A percentile compares a stretch with the other conserved stretches of the same genome.
phyloP scores from a whole-genome alignment of 768 basidiomycete species.

The Suillus hirtellus region DNA sequence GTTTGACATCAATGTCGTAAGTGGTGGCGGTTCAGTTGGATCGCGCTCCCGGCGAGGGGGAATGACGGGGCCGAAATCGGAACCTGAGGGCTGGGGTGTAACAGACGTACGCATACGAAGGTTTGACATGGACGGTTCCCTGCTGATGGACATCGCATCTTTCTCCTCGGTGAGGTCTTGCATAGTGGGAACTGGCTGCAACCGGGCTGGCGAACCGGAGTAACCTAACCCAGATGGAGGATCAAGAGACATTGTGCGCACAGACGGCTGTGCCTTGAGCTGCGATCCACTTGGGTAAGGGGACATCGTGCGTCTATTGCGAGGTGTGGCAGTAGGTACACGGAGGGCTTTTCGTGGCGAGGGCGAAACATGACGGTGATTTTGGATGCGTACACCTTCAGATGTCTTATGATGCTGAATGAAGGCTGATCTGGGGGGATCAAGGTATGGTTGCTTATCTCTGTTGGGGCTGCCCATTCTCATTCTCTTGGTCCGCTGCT shows the following conservation, averaged over 20 bases:
- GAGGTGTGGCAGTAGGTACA: slow-evolving; percentile 31
- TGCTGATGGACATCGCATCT: slow-evolving; percentile 26
- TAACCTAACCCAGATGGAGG: slow-evolving; percentile 42
- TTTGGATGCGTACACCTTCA: slow-evolving; percentile 21
- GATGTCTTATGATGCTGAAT: slow-evolving; percentile 23
- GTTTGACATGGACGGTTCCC: slow-evolving; percentile 49
- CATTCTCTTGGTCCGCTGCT: slow-evolving; percentile 49
- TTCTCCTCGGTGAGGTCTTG: slow-evolving; percentile 31
- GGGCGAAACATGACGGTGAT: slow-evolving; percentile 24
- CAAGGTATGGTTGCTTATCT: slow-evolving; percentile 47
- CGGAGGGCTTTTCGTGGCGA: slow-evolving; percentile 33
- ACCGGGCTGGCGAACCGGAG: slow-evolving; percentile 17
- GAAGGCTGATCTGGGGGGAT: slow-evolving; percentile 53
- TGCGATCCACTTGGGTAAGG: slow-evolving; percentile 36
- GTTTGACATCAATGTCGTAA: slow-evolving; percentile 59
- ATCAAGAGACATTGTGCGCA: slow-evolving; percentile 76
- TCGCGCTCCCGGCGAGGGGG: slow-evolving; percentile 46
- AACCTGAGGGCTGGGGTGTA: slow-evolving; percentile 62
- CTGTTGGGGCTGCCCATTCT: slow-evolving; percentile 45
- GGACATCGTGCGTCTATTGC: slow-evolving; percentile 44
- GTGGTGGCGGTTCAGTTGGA: slow-evolving; percentile 68
- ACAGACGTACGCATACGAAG: slow-evolving; percentile 64
- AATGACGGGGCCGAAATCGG: slow-evolving; percentile 42
- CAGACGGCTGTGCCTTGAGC: slow-evolving; percentile 36
- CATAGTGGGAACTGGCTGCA: slow-evolving; percentile 34